Percentiles rank a stretch among this genome's conserved stretches.
phyloP scores from a whole-genome alignment of 805 yeast species.

The Metschnikowia corniflorae region DNA sequence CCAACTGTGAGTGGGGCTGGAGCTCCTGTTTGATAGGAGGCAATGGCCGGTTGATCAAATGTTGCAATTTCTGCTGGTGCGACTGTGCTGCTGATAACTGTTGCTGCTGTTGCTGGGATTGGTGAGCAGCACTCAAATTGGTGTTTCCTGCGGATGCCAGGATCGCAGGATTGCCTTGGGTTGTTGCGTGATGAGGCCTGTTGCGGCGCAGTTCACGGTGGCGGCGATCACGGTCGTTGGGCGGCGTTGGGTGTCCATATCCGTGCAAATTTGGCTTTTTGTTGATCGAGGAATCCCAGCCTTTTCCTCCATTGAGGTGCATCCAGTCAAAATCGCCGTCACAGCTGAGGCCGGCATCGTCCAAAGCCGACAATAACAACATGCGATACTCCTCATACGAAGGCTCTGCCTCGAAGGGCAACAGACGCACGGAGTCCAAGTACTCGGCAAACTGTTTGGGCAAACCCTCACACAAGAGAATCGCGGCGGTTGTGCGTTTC shows the following conservation, averaged over 20 bases:
- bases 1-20: constrained; percentile 19
- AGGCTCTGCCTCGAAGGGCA: constrained; percentile 78
- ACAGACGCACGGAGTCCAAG: constrained; percentile 60
- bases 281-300: constrained; percentile 75
- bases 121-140: constrained; percentile 22
- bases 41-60: constrained; percentile 45
- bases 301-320: constrained; percentile 72
- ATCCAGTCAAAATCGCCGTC: constrained; percentile 81
- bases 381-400: constrained; percentile 65
- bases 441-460: constrained; percentile 76
- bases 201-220: constrained; percentile 45
- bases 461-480: constrained; percentile 71
- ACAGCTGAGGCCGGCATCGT: constrained; percentile 53
- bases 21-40: constrained; percentile 46
- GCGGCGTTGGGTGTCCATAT: constrained; percentile 69
- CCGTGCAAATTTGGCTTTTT: constrained; percentile 81
- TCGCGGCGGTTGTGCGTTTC: constrained; percentile 86
- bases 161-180: constrained; percentile 12
- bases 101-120: constrained; percentile 17
- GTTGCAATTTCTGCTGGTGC: constrained; percentile 47
- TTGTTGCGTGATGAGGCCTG: constrained; percentile 32
- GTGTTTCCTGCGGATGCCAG: constrained; percentile 17
- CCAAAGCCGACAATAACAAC: constrained; percentile 57
- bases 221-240: constrained; percentile 44
- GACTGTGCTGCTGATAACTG: constrained; percentile 45